Conservation (phyloP, 441 rosid species). For the Manihot esculenta region DNA sequence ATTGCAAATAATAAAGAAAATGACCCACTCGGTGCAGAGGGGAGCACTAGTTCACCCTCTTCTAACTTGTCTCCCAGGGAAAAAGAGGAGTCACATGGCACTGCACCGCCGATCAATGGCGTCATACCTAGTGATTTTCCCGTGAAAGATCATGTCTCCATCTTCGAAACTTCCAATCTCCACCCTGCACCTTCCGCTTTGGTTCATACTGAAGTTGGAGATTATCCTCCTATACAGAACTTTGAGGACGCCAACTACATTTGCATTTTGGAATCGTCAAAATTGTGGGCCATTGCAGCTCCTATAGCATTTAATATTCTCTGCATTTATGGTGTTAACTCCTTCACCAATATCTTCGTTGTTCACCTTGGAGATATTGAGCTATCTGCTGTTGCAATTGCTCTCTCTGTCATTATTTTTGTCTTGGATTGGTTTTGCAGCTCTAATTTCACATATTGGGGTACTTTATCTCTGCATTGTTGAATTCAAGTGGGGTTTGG, state of each 20-base stretch:
- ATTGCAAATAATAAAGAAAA: slow-evolving; percentile 43
- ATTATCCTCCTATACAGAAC: slow-evolving; percentile 45
- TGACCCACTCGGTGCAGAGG: slow-evolving; percentile 34
- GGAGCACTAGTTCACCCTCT: slow-evolving; percentile 29
- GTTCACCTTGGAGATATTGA: slow-evolving; percentile 86
- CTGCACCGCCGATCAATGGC: slow-evolving; percentile 18
- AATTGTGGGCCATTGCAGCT: slow-evolving; percentile 75
- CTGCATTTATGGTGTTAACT: slow-evolving; percentile 85
- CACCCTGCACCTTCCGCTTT: slow-evolving; percentile 54
- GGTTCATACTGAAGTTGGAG: slow-evolving; percentile 38
- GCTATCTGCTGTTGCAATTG: slow-evolving; percentile 78
- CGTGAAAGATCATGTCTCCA: slow-evolving; percentile 1
- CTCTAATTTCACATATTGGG: slow-evolving; percentile 46
- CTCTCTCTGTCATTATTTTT: slow-evolving; percentile 71
- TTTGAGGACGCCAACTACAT: slow-evolving; percentile 50
- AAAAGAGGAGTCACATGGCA: background rate
- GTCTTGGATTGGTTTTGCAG: slow-evolving; percentile 77
- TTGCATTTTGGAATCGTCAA: slow-evolving; percentile 47
- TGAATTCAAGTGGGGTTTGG: slow-evolving; percentile 65
- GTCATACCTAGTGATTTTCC: background rate
- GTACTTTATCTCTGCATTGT: slow-evolving; percentile 50
- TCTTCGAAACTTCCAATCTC: slow-evolving; percentile 43
- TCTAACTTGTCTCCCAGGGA: slow-evolving; percentile 23
- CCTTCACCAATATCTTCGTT: slow-evolving; percentile 76
- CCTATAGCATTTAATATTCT: slow-evolving; percentile 85